phyloP scores from a whole-genome alignment of 306 rosid genomes.

The barrel medic (Medicago truncatula) region MtrunA17r5.0-ANR NC_053048.1:35444501-35445000 shows the following conservation, averaged over 20 bases:
- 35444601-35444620: too few species aligned
- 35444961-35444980: slow-evolving; percentile 43
- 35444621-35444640: too few species aligned
- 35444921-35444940: slow-evolving; percentile 50
- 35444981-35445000: slow-evolving; percentile 50
- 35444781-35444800: slow-evolving; percentile 46
- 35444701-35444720: too few species aligned
- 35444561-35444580: too few species aligned
- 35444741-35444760: slow-evolving; percentile 19
- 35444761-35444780: slow-evolving; percentile 48
- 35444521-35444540: too few species aligned
- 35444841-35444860: slow-evolving; percentile 56
- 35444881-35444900: slow-evolving; percentile 54
- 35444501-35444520: too few species aligned
- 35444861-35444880: slow-evolving; percentile 56
- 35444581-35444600: too few species aligned
- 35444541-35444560: too few species aligned
- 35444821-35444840: slow-evolving; percentile 54
- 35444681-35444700: too few species aligned
- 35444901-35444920: slow-evolving; percentile 45
- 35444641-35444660: too few species aligned
- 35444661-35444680: too few species aligned
- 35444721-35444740: not conserved
- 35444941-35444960: slow-evolving; percentile 34
- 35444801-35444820: slow-evolving; percentile 44